Percentiles rank a stretch among this genome's conserved stretches.
Evolutionary conservation across 257 asterid species (phyloP).

Genomic region (Knoxia roxburghii): DNA sequence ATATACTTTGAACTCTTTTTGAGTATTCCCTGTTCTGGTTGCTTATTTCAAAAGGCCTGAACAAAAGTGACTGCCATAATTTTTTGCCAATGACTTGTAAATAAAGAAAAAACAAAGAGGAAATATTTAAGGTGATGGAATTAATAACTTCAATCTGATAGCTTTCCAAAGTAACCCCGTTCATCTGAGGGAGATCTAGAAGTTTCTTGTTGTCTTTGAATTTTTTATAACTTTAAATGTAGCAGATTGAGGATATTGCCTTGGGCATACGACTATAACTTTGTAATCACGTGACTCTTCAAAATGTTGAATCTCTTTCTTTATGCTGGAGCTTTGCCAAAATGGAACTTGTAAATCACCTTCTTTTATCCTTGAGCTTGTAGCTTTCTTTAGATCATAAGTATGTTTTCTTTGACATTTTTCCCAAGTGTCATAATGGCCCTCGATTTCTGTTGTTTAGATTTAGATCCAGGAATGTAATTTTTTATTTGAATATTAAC

Average conservation of each 20-base stretch:
- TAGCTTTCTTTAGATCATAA: not conserved
- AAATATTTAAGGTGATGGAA: not conserved
- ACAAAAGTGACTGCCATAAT: not conserved
- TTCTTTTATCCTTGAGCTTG: conserved; percentile 6
- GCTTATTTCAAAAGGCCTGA: not conserved
- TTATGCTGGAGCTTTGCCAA: not conserved
- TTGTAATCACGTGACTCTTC: too few relatives aligned
- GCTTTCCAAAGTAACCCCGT: too few relatives aligned
- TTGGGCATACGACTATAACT: too few relatives aligned
- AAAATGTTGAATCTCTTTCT: too few relatives aligned
- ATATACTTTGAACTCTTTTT: not conserved
- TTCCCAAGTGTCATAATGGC: too few relatives aligned
- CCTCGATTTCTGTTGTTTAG: too few relatives aligned
- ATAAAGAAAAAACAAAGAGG: not conserved
- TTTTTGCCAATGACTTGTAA: not conserved
- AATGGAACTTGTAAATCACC: not conserved
- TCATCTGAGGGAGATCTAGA: not conserved
- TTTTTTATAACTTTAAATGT: not conserved
- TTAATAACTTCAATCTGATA: not conserved
- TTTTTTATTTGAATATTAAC: not conserved
- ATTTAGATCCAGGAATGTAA: not conserved
- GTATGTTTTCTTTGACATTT: not conserved
- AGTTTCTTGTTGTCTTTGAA: not conserved
- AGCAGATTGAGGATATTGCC: not conserved
- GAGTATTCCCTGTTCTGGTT: not conserved